These are phyloP conservation scores for Moesziomyces sp. DNA, from an alignment of 1,284 basidiomycete species.

Conservation along the genomic window DNA sequence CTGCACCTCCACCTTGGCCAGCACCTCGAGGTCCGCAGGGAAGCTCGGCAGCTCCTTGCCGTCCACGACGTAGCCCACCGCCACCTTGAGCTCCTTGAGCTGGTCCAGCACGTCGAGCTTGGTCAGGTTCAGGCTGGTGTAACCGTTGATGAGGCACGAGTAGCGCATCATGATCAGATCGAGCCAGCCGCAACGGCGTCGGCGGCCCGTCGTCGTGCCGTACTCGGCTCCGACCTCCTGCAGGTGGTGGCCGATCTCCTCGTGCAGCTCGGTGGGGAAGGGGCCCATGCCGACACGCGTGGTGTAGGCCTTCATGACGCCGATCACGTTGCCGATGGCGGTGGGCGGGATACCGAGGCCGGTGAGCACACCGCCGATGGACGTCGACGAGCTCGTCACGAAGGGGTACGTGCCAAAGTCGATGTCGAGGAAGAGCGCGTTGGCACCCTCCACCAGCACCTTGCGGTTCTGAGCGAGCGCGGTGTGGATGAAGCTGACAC, in stretches of 20 bases:
- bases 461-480: constrained; percentile 79
- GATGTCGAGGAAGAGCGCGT: constrained; percentile 96
- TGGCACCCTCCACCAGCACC: constrained; percentile 94
- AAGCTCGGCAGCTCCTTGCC: constrained; percentile 84
- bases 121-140: constrained; percentile 91
- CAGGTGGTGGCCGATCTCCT: constrained; percentile 84
- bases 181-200: constrained; percentile 94
- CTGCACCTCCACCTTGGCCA: constrained; percentile 83
- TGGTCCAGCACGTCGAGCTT: constrained; percentile 93
- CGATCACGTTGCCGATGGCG: constrained; percentile 83
- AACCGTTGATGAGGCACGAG: constrained; percentile 94
- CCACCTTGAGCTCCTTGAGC: constrained; percentile 89
- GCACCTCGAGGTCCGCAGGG: constrained; percentile 90
- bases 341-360: constrained; percentile 94
- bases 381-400: constrained; percentile 92
- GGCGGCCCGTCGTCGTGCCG: constrained; percentile 89
- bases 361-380: constrained; percentile 93
- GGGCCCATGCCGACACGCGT: constrained; percentile 96
- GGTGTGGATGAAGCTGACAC: constrained; percentile 84
- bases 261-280: constrained; percentile 94
- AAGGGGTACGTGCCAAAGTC: constrained; percentile 98
- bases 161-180: constrained; percentile 94
- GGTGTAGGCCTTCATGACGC: constrained; percentile 97
- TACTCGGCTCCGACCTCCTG: constrained; percentile 94
- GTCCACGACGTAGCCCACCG: constrained; percentile 80